Evolutionary conservation across 1,284 basidiomycete species (phyloP).

Genomic region (Cryptococcus sp.): DNA sequence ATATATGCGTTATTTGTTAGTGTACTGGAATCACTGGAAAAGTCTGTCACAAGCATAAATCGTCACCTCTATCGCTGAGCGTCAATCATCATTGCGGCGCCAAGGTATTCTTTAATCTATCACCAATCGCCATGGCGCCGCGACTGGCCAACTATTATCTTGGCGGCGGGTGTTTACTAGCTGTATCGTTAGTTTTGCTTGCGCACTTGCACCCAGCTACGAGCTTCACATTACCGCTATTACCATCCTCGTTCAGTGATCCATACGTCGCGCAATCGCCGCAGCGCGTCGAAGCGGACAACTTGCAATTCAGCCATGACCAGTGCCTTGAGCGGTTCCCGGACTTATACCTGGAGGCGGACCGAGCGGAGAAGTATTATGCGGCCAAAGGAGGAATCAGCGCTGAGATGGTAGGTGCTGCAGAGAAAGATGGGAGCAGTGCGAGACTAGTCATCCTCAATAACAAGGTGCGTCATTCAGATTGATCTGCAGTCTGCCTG

Average conservation of each 20-base stretch:
- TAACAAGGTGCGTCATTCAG: constrained; percentile 32
- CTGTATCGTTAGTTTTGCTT: neutral
- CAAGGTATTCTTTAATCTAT: no score
- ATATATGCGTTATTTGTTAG: no score
- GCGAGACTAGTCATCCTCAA: constrained; percentile 45
- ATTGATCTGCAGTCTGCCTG: no score
- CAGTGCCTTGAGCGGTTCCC: constrained; percentile 43
- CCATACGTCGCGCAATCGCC: constrained; percentile 12
- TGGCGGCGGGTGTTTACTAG: no score
- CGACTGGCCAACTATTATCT: no score
- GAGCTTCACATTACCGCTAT: constrained; percentile 8
- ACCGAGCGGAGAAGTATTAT: constrained; percentile 39
- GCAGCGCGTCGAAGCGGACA: constrained; percentile 4
- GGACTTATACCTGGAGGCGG: constrained; percentile 45
- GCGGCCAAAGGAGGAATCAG: constrained; percentile 36
- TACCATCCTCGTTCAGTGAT: neutral
- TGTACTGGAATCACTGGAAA: no score
- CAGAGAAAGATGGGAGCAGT: constrained; percentile 34
- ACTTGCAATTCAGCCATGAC: constrained; percentile 30
- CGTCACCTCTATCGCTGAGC: no score
- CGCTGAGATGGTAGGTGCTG: constrained; percentile 37
- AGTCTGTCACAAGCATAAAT: no score
- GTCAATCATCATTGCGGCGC: no score
- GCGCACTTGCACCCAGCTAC: constrained; percentile 10
- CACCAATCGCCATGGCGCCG: no score